phyloP scores from a whole-genome alignment of 495 filamentous ascomycete genomes.

The Hypoxylon fragiforme region DNA sequence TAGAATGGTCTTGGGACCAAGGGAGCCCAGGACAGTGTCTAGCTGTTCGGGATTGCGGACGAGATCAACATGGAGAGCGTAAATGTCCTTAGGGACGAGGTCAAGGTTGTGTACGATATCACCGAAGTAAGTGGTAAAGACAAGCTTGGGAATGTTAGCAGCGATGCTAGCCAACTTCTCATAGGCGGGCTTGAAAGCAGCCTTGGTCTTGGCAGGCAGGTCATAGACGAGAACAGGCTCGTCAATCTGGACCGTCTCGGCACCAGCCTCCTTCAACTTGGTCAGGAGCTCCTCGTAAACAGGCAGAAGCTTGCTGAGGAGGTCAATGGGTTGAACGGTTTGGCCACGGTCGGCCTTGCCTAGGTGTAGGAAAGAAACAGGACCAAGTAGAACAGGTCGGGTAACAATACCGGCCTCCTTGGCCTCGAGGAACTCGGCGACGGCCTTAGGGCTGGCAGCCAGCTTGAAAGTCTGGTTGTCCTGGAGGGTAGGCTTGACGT shows the following conservation, averaged over 20 bases:
- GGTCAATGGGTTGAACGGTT: constrained; percentile 85
- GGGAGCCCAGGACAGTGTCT: constrained; percentile 69
- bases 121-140: constrained; percentile 96
- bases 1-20: constrained; percentile 84
- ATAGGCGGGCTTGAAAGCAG: constrained; percentile 96
- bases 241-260: constrained; percentile 94
- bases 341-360: constrained; percentile 96
- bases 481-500: constrained; percentile 97
- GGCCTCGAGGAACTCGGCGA: constrained; percentile 91
- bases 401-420: constrained; percentile 93
- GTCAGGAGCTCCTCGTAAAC: constrained; percentile 87
- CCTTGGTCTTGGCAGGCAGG: constrained; percentile 82
- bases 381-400: constrained; percentile 91
- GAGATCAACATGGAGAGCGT: constrained; percentile 91
- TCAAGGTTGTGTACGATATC: constrained; percentile 99
- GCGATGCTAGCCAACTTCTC: constrained; percentile 80
- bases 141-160: constrained; percentile 74
- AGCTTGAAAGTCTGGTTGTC: constrained; percentile 96
- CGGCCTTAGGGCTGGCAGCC: constrained; percentile 82
- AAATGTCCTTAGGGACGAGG: constrained; percentile 70
- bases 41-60: constrained; percentile 98
- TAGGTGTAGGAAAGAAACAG: constrained; percentile 93
- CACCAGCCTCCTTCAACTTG: constrained; percentile 93
- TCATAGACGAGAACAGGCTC: constrained; percentile 96
- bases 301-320: constrained; percentile 87